Evolutionary conservation across 2,329 filamentous ascomycete genomes (phyloP), one percentile per base, ranked within the genome.

Genomic region (Hypoxylon rubiginosum): DNA sequence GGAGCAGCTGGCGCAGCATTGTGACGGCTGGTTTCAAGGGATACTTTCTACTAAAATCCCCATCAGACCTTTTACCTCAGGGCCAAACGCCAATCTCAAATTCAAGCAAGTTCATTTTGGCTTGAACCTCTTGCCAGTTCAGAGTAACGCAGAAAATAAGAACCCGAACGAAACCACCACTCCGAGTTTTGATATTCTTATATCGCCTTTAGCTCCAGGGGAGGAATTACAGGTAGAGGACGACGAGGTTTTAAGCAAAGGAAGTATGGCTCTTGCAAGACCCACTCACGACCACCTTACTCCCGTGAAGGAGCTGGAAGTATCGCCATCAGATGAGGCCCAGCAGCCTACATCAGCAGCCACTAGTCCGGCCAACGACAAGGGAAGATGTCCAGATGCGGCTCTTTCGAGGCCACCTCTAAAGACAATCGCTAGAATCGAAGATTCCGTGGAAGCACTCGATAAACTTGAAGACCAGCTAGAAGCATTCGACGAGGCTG

Each of bases 391-490:
- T 66, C 73, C 78, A 9, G 75, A 78, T 72, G 65, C 80, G 71
- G 78, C 81, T 11, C 79, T 66, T 41, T 71, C 76, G 49, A 73
- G 76, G 39, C 75, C 83, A 46, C 66, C 64, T 7, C 46, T 69
- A 45, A 78, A 79, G 52, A 72, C 74, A 28, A 68, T 79, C 34
- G 75, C 77, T 26, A 84, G 86, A 17, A 90, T 90, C 53, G 88
- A 90, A 73, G 88, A 90, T 73, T 90, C 88, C 1, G 79, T 90
- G 8, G 88, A 89, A 73, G 87, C 87, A 67, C 79, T 90, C 19
- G 88, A 90, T 72, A 81, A 82, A 64, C 80, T 90, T 15, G 87
- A 90, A 69, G 88, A 90, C 32, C 82, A 89, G 53, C 80, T 90
- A 9, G 88, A 90, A 69, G 85, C 82, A 1, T 79, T 88, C 34